Base-by-base conservation (phyloP, 2,329 filamentous ascomycete species). In the Purpureocillium takamizusanense region DNA sequence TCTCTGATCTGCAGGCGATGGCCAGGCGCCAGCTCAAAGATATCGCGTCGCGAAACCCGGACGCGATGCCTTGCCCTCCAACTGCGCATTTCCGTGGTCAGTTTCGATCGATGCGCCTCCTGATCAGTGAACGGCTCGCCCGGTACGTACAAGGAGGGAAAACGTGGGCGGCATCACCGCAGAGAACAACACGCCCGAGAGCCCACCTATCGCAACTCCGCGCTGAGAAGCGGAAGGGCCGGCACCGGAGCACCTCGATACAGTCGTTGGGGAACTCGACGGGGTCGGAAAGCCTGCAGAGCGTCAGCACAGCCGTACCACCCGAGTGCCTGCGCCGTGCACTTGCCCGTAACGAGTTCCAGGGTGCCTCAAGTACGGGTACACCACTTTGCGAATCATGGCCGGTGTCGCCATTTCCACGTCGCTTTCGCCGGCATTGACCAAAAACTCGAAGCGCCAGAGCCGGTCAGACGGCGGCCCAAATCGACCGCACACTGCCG, bases 111-210 rank as follows among this genome's bases (percentile, higher is more conserved):
- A 10, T 5, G 6, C 21, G 21, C 6, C 21, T 25, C 10, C 21
- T 25, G 6, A 25, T 25, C 21, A 10, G 10, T 6, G 21, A 25
- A 25, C 10, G 21, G 21, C 6, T 10, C 5, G 21, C 21, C 10
- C 6, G 30, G 13, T 7, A 14, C 30, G 13, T 31, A 31, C 30
- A 39, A 11, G 69, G 69, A 5, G 69, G 70, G 41, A 72, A 72
- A 4, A 72, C 70, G 47, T 73, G 69, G 2, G 69, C 69, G 6
- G 69, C 59, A 43, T 73, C 69, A 13, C 70, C 69, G 31, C 61
- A 64, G 1, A 74, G 51, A 18, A 70, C 55, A 0, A 61, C 62
- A 5, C 61, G 53, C 8, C 53, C 55, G 11, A 57, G 45, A 15
- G 59, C 57, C 70, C 70, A 74, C 28, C 53, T 57, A 41, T 72